Evolutionary conservation across 2,329 filamentous ascomycete species (phyloP).

Genomic region (Eurotiales sp.): DNA sequence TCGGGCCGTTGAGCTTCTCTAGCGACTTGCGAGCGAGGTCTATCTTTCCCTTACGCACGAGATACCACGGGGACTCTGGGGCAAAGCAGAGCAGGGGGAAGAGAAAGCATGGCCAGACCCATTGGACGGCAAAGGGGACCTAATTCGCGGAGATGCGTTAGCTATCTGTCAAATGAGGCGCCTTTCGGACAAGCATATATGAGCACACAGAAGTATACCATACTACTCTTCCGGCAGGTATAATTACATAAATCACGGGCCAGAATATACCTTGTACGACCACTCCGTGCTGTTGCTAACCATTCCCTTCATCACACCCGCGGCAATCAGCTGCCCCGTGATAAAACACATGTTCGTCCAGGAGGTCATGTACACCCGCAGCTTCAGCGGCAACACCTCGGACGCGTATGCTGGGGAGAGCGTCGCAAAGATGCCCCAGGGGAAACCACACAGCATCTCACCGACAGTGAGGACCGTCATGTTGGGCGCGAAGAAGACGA

Average conservation of each 20-base stretch:
- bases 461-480: slow-evolving; percentile 45
- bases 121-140: slow-evolving; percentile 51
- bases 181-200: too few relatives aligned
- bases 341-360: slow-evolving; percentile 46
- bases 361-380: slow-evolving; percentile 44
- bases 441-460: slow-evolving; percentile 48
- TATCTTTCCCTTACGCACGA: slow-evolving; percentile 7
- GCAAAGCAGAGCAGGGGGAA: slow-evolving; percentile 38
- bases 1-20: not conserved
- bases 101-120: slow-evolving; percentile 52
- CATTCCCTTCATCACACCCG: slow-evolving; percentile 49
- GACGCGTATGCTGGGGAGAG: slow-evolving; percentile 45
- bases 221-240: too few relatives aligned
- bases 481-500: slow-evolving; percentile 49
- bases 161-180: slow-evolving; percentile 43
- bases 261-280: slow-evolving; percentile 41
- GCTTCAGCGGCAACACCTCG: slow-evolving; percentile 42
- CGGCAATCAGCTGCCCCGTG: slow-evolving; percentile 49
- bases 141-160: slow-evolving; percentile 51
- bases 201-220: too few relatives aligned
- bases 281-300: slow-evolving; percentile 44
- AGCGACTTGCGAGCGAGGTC: slow-evolving; percentile 7
- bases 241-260: too few relatives aligned
- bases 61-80: slow-evolving; percentile 14
- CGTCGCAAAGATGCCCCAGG: slow-evolving; percentile 51